Percentiles rank a stretch among this genome's conserved stretches.
Conservation (phyloP, 495 filamentous ascomycete species). For the Astrothelium subdiscretum region DNA sequence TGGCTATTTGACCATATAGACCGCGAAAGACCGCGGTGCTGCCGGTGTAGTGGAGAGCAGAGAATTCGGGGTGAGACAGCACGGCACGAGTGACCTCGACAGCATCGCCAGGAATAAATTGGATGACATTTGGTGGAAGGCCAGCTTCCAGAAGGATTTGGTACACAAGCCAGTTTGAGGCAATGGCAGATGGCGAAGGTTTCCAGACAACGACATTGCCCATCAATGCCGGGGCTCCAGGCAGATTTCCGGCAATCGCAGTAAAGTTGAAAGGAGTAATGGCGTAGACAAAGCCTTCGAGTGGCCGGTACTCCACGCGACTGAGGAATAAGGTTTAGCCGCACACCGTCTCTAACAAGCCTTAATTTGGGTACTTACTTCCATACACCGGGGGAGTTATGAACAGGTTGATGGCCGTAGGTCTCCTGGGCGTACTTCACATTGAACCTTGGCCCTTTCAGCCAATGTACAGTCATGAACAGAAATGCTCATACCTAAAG, state of each 20-base stretch:
- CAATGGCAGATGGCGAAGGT: constrained; percentile 28
- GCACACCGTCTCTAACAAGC: not conserved
- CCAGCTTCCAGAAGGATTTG: constrained; percentile 32
- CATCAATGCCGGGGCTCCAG: constrained; percentile 31
- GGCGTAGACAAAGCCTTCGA: constrained; percentile 35
- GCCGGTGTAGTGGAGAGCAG: constrained; percentile 32
- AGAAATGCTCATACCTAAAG: constrained; percentile 34
- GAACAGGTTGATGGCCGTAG: constrained; percentile 29
- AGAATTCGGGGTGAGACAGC: constrained; percentile 27
- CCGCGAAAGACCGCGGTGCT: constrained; percentile 30
- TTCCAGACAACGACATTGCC: constrained; percentile 36
- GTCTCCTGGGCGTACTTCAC: constrained; percentile 32
- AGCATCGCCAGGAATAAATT: constrained; percentile 33
- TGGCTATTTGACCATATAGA: constrained; percentile 30
- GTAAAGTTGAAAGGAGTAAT: constrained; percentile 37
- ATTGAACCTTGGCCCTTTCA: constrained; percentile 33
- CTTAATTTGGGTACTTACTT: constrained; percentile 17
- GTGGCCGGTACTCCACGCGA: constrained; percentile 31
- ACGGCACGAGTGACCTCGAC: constrained; percentile 29
- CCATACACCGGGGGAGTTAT: constrained; percentile 31
- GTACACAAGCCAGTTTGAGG: constrained; percentile 31
- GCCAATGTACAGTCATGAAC: constrained; percentile 7
- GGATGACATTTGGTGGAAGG: constrained; percentile 32
- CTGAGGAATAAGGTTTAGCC: constrained; percentile 5
- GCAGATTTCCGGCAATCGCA: constrained; percentile 32